phyloP scores from a whole-genome alignment of 331 rosid species.

The Phaseolus coccineus region DNA sequence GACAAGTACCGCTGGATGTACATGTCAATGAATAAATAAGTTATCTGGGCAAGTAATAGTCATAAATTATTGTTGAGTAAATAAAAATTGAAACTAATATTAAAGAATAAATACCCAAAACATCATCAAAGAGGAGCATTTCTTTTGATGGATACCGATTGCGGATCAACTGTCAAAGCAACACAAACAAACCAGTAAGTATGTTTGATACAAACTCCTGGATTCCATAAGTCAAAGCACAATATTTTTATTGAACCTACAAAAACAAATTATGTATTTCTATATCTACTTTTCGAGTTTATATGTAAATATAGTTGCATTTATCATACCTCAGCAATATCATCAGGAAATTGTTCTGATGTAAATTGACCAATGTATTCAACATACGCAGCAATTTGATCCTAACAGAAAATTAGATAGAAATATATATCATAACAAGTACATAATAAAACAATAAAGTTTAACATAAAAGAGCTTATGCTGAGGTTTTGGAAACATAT shows the following conservation, averaged over 20 bases:
- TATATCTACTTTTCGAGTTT: constrained; percentile 12
- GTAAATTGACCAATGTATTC: constrained; percentile 86
- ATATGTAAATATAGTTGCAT: constrained; percentile 10
- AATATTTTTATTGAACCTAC: not conserved
- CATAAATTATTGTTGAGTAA: constrained; percentile 27
- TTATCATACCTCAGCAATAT: constrained; percentile 75
- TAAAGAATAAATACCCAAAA: constrained; percentile 66
- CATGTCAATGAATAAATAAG: constrained; percentile 42
- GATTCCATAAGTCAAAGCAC: not conserved
- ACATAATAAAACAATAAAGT: not conserved
- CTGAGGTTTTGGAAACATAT: constrained; percentile 1
- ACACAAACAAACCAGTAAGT: constrained; percentile 39
- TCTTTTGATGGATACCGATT: constrained; percentile 72
- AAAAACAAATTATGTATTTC: constrained; percentile 12
- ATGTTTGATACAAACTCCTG: constrained; percentile 23
- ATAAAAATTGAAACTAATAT: constrained; percentile 41
- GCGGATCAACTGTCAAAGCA: constrained; percentile 73
- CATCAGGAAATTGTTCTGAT: constrained; percentile 84
- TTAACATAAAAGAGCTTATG: not conserved
- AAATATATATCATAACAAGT: constrained; percentile 23
- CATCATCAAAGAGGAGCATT: constrained; percentile 81
- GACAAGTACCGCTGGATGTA: constrained; percentile 72
- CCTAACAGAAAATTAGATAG: constrained; percentile 49
- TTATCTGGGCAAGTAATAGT: constrained; percentile 35
- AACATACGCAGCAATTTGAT: constrained; percentile 85